These are phyloP conservation scores for Xylaria multiplex DNA, from an alignment of 2,329 filamentous ascomycete genomes.

Conservation along the genomic window DNA sequence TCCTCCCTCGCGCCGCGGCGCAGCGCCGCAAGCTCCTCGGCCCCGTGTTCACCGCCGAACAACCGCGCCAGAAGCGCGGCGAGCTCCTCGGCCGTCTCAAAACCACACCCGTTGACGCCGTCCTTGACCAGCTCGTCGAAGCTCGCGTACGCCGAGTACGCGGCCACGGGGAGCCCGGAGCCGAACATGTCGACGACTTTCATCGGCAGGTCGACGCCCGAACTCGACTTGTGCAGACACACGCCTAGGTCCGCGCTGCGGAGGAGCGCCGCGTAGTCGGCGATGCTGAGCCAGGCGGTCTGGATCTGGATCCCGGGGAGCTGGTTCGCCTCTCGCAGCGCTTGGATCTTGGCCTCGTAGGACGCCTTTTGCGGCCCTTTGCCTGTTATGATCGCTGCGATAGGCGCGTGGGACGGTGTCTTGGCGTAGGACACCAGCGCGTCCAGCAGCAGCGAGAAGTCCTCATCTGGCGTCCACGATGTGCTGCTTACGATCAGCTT, in stretches of 20 bases:
- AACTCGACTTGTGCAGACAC: conserved; percentile 91
- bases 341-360: conserved; percentile 74
- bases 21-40: conserved; percentile 66
- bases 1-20: conserved; percentile 78
- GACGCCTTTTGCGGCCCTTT: conserved; percentile 85
- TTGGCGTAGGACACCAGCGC: conserved; percentile 79
- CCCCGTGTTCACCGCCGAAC: conserved; percentile 61
- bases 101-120: conserved; percentile 85
- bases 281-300: conserved; percentile 85
- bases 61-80: conserved; percentile 70
- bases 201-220: conserved; percentile 96
- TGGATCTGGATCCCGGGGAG: conserved; percentile 76
- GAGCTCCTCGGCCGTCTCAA: conserved; percentile 76
- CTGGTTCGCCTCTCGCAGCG: conserved; percentile 68
- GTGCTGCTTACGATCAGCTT: conserved; percentile 89
- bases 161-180: conserved; percentile 87
- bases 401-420: conserved; percentile 58
- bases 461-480: conserved; percentile 97
- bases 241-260: conserved; percentile 89
- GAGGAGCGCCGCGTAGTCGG: conserved; percentile 86
- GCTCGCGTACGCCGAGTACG: conserved; percentile 86
- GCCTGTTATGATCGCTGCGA: conserved; percentile 93
- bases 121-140: conserved; percentile 92
- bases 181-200: conserved; percentile 99
- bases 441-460: conserved; percentile 87